These are phyloP conservation scores for Casuarina glauca DNA, from an alignment of 306 rosid species.

Conservation along the genomic window DNA sequence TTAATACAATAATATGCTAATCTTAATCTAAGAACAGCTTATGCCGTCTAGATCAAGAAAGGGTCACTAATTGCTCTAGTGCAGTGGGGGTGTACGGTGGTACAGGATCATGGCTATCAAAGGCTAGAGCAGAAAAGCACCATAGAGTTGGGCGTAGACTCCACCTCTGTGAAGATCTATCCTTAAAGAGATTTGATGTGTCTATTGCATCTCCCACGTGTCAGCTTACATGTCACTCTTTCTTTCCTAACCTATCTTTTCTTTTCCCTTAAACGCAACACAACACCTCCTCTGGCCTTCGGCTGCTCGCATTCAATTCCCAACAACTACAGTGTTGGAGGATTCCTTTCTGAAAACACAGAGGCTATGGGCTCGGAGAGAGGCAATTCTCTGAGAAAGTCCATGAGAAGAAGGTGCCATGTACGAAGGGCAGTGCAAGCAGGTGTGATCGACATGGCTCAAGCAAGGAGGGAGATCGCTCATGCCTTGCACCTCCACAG, in stretches of 20 bases:
- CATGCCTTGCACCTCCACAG: slow-evolving; percentile 34
- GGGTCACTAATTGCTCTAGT: too few relatives aligned
- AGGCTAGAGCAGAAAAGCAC: not conserved
- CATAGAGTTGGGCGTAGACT: not conserved
- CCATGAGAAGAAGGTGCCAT: slow-evolving; percentile 26
- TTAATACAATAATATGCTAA: too few relatives aligned
- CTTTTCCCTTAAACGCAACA: not conserved
- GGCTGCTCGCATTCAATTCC: slow-evolving; percentile 18
- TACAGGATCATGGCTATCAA: not conserved
- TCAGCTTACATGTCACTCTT: slow-evolving; percentile 32
- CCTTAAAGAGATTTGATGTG: slow-evolving; percentile 43
- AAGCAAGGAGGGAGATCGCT: slow-evolving; percentile 36
- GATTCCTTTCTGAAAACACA: not conserved
- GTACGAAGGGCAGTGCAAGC: slow-evolving; percentile 18
- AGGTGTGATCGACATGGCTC: slow-evolving; percentile 24
- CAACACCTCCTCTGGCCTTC: not conserved
- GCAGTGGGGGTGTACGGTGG: not conserved
- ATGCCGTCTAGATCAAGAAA: too few relatives aligned
- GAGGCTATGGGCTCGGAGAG: slow-evolving; percentile 14
- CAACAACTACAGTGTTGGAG: not conserved
- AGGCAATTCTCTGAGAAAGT: slow-evolving; percentile 18
- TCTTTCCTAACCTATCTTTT: slow-evolving; percentile 31
- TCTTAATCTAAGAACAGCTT: too few relatives aligned
- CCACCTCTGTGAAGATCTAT: not conserved
- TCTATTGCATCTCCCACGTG: slow-evolving; percentile 48